Percentiles rank a stretch among this genome's conserved stretches.
Evolutionary conservation across 768 basidiomycete species (phyloP).

Genomic region (Lactarius quietus): DNA sequence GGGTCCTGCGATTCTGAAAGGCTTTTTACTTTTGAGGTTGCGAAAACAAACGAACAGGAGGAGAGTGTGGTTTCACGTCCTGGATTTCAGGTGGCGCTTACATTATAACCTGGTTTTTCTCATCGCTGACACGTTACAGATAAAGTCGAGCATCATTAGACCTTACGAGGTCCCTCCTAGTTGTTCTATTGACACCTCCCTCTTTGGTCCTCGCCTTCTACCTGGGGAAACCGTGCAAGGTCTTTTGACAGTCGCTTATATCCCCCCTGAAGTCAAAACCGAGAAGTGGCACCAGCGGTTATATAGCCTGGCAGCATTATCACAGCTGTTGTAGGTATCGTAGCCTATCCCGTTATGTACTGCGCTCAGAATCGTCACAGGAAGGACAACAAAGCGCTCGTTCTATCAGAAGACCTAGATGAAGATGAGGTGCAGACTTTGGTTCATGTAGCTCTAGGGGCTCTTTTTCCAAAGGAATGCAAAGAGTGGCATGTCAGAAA

Average conservation of each 20-base stretch:
- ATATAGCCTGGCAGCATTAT: neutral
- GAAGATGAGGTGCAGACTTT: conserved; percentile 1
- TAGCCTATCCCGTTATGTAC: too few relatives aligned
- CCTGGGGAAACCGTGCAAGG: conserved; percentile 27
- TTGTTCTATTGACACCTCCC: neutral
- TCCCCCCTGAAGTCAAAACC: neutral
- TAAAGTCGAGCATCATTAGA: neutral
- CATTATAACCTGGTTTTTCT: too few relatives aligned
- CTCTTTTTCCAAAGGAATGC: neutral
- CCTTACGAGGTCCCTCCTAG: neutral
- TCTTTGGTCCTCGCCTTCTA: conserved; percentile 7
- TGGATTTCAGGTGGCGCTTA: conserved; percentile 37
- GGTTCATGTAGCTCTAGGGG: neutral
- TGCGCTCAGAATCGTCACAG: neutral
- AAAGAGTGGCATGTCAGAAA: neutral
- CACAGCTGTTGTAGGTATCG: neutral
- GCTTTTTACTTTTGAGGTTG: conserved; percentile 51
- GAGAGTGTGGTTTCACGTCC: conserved; percentile 43
- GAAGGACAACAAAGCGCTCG: neutral
- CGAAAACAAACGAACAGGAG: too few relatives aligned
- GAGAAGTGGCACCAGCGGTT: neutral
- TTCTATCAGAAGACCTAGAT: neutral
- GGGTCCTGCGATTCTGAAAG: conserved; percentile 44
- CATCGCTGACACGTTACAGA: neutral
- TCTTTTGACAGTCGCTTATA: conserved; percentile 9